Evolutionary conservation across 2,329 filamentous ascomycete species (phyloP), one percentile per base, ranked within the genome.

Genomic region (Colletotrichum truncatum): DNA sequence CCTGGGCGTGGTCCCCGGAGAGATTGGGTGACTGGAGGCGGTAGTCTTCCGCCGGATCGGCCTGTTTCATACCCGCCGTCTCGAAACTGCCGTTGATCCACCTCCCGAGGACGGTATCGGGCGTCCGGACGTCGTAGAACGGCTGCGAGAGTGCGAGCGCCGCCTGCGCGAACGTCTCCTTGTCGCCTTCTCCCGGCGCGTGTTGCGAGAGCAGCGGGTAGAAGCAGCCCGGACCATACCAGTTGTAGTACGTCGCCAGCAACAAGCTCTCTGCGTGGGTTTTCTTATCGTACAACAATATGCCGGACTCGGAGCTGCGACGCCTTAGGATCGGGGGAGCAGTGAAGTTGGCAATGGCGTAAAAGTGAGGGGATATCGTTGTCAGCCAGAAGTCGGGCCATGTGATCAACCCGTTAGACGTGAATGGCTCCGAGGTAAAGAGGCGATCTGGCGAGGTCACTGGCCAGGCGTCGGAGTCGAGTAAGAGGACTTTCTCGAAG

Each of bases 391-490:
- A 86, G 70, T 89, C 87, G 14, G 86, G 86, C 85, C 85, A 89
- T 14, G 82, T 81, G 14, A 89, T 78, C 55, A 88, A 74, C 12
- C 87, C 87, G 1, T 78, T 80, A 2, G 82, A 81, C 6, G 69
- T 77, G 72, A 84, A 89, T 1, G 85, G 84, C 36, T 85, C 81
- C 2, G 78, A 75, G n/a, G 80, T 74, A 68, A 89, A 84, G 12
- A 89, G 73, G 4, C 73, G 65, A 11, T 78, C 74, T 0, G 77
- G 76, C 52, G 73, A 74, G 60, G 68, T 67, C 30, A 78, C 63
- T 4, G 86, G 85, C 69, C 87, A 86, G 66, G 80, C 81, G 70
- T 88, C 86, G 59, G 84, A 83, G 70, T 89, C 87, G 70, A 89
- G 81, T 73, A 86, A 87, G 16, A 89, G 77, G 10, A 87, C 80